A percentile compares a stretch with the other conserved stretches of the same genome.
phyloP scores from a whole-genome alignment of 2,329 filamentous ascomycete genomes.

The Geosmithia putterillii region DNA sequence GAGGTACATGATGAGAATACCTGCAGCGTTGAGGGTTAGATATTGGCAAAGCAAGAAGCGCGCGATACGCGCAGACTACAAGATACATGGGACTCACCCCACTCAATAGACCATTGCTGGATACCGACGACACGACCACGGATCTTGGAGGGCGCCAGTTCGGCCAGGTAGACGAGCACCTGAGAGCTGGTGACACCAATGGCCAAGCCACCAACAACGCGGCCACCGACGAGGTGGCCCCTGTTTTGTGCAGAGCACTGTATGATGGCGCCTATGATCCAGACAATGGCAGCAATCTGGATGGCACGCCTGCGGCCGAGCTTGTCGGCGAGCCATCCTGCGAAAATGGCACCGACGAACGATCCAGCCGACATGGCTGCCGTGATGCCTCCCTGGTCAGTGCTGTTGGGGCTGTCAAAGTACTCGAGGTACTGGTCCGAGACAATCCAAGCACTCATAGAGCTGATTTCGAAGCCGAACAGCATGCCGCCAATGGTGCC shows the following conservation, averaged over 20 bases:
- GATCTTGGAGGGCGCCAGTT: constrained; percentile 43
- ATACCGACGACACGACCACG: constrained; percentile 57
- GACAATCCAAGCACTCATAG: constrained; percentile 44
- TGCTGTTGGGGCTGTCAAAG: constrained; percentile 32
- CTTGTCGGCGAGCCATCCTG: constrained; percentile 32
- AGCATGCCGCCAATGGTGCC: constrained; percentile 29
- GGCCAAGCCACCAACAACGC: constrained; percentile 50
- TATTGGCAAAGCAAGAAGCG: not conserved
- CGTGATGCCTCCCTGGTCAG: constrained; percentile 35
- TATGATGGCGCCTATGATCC: constrained; percentile 46
- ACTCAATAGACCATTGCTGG: constrained; percentile 67
- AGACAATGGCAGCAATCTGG: constrained; percentile 32
- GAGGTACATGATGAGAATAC: constrained; percentile 57
- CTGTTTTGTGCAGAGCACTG: constrained; percentile 46
- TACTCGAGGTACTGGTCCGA: constrained; percentile 37
- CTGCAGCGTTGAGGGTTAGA: not conserved
- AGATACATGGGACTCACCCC: constrained; percentile 10
- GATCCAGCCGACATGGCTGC: constrained; percentile 36
- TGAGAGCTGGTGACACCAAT: constrained; percentile 57
- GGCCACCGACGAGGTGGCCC: constrained; percentile 38
- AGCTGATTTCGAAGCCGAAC: constrained; percentile 45
- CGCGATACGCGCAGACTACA: not conserved
- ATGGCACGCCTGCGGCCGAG: constrained; percentile 31
- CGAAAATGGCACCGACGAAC: constrained; percentile 29
- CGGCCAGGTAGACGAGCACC: constrained; percentile 56